Evolutionary conservation across 2,329 filamentous ascomycete species (phyloP).

Genomic region (Pseudocercospora crystallina): DNA sequence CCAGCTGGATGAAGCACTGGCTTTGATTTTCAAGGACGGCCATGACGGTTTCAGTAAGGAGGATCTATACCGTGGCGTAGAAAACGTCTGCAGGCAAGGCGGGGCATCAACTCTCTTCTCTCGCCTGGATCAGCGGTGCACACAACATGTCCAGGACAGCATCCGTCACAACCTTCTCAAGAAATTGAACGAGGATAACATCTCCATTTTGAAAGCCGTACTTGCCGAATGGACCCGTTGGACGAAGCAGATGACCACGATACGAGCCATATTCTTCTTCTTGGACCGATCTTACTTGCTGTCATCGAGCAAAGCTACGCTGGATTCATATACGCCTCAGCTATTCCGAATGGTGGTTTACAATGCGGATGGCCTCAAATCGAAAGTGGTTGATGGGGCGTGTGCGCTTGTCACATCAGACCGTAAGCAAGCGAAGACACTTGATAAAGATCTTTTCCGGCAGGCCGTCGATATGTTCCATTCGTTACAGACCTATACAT

Average conservation of each 20-base stretch:
- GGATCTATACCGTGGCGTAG: conserved; percentile 83
- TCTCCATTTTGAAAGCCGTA: conserved; percentile 63
- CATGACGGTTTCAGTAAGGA: conserved; percentile 70
- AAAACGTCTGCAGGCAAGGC: conserved; percentile 83
- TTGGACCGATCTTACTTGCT: conserved; percentile 87
- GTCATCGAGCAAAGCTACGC: conserved; percentile 67
- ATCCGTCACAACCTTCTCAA: conserved; percentile 62
- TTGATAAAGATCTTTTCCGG: conserved; percentile 65
- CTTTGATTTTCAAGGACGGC: conserved; percentile 67
- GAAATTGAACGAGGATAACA: conserved; percentile 56
- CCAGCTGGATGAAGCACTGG: conserved; percentile 72
- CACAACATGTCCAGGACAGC: conserved; percentile 57
- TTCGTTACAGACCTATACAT: conserved; percentile 77
- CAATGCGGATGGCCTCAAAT: conserved; percentile 52
- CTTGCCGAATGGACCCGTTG: conserved; percentile 71
- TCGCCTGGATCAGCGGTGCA: conserved; percentile 65
- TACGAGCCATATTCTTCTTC: conserved; percentile 90
- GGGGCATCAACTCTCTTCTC: conserved; percentile 67
- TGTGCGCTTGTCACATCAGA: conserved; percentile 75
- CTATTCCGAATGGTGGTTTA: conserved; percentile 69
- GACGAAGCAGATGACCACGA: conserved; percentile 73
- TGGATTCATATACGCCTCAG: conserved; percentile 77
- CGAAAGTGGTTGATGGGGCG: conserved; percentile 64
- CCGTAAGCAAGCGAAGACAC: conserved; percentile 54
- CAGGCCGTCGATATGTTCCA: conserved; percentile 80